Conservation (phyloP, 2,329 filamentous ascomycete genomes). For the Claviceps pazoutovae region DNA sequence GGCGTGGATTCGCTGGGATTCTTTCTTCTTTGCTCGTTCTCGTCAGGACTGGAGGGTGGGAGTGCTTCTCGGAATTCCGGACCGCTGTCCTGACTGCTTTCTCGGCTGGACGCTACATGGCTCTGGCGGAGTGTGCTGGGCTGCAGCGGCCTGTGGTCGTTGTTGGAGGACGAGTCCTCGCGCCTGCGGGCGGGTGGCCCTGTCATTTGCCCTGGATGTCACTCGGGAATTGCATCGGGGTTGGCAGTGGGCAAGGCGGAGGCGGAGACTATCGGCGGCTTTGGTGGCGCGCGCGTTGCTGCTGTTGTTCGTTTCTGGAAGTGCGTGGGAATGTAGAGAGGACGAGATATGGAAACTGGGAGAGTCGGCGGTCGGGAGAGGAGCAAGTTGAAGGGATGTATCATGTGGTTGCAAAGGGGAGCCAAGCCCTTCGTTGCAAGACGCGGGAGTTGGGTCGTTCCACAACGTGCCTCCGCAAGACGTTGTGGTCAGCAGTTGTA, state of each 20-base stretch:
- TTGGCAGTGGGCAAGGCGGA: neutral
- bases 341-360: neutral
- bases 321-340: neutral
- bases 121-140: slow-evolving; percentile 33
- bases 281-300: neutral
- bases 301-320: neutral
- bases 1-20: slow-evolving; percentile 35
- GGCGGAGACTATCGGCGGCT: neutral
- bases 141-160: slow-evolving; percentile 26
- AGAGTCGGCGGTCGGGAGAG: no score
- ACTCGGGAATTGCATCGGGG: neutral
- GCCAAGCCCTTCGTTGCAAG: neutral
- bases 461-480: no score
- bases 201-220: slow-evolving; percentile 11
- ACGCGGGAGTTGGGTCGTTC: no score
- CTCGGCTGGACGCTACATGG: slow-evolving; percentile 20
- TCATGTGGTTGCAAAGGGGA: neutral
- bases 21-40: slow-evolving; percentile 7
- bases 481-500: no score
- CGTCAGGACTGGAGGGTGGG: slow-evolving; percentile 4
- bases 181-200: slow-evolving; percentile 15
- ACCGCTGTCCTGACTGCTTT: slow-evolving; percentile 8
- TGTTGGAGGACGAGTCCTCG: slow-evolving; percentile 14
- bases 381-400: neutral
- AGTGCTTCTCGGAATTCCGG: slow-evolving; percentile 6